phyloP scores from a whole-genome alignment of 148 eudicot species.

The Silene conica region DNA sequence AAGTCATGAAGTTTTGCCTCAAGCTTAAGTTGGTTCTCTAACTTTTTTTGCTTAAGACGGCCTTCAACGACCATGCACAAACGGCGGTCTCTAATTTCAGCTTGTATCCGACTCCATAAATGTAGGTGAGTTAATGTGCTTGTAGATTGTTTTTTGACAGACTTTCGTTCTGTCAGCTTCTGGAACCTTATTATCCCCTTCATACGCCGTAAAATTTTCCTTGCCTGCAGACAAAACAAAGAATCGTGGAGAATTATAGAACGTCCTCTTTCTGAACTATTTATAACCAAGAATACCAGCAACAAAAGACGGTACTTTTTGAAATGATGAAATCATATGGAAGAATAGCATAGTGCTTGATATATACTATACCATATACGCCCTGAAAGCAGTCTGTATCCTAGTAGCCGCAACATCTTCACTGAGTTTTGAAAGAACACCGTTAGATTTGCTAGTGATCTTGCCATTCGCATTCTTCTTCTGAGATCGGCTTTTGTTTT shows the following conservation, averaged over 20 bases:
- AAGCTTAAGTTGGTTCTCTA: conserved; percentile 79
- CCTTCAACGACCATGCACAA: conserved; percentile 68
- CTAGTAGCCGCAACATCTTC: conserved; percentile 68
- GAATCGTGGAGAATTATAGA: background rate
- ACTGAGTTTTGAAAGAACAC: conserved; percentile 18
- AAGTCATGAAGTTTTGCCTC: conserved; percentile 80
- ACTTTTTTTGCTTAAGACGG: conserved; percentile 65
- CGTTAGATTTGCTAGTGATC: conserved; percentile 24
- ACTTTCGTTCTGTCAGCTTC: conserved; percentile 39
- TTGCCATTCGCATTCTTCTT: conserved; percentile 29
- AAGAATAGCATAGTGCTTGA: background rate
- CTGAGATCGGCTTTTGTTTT: conserved; percentile 21
- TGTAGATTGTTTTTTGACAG: conserved; percentile 56
- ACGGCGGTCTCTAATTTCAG: conserved; percentile 71
- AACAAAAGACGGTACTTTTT: background rate
- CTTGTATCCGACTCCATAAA: conserved; percentile 71
- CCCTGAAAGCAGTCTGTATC: conserved; percentile 78
- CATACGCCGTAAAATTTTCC: conserved; percentile 47
- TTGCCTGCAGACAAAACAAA: conserved; percentile 47
- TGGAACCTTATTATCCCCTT: conserved; percentile 63
- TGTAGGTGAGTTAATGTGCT: conserved; percentile 67
- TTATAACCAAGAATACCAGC: background rate
- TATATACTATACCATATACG: conserved; percentile 57
- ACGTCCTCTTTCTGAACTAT: background rate
- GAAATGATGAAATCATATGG: background rate